A percentile compares a stretch with the other conserved stretches of the same genome.
Evolutionary conservation across 140 eudicot species (phyloP).

Genomic region (Cichorium intybus): DNA sequence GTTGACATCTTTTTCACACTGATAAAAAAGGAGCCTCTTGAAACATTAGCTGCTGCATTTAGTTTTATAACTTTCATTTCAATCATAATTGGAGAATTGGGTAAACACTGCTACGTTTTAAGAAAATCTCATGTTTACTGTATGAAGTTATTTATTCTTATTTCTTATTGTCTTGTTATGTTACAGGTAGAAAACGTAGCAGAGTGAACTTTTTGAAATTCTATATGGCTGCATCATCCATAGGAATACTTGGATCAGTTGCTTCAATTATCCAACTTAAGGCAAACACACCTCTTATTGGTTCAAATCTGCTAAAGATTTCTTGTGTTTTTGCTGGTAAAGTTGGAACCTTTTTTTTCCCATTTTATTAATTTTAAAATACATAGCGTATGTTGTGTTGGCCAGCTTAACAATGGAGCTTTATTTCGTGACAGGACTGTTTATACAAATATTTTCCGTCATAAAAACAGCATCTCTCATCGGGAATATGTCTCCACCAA

Average conservation of each 20-base stretch:
- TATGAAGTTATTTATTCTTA: background rate
- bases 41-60: slow-evolving; percentile 42
- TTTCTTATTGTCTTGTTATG: background rate
- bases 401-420: slow-evolving; percentile 1
- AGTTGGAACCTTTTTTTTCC: background rate
- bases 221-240: slow-evolving; percentile 44
- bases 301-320: slow-evolving; percentile 35
- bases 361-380: background rate
- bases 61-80: slow-evolving; percentile 42
- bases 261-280: slow-evolving; percentile 23
- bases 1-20: slow-evolving; percentile 27
- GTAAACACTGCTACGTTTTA: slow-evolving; percentile 34
- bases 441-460: slow-evolving; percentile 47
- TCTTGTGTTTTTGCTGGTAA: slow-evolving; percentile 42
- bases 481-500: slow-evolving; percentile 79
- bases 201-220: slow-evolving; percentile 42
- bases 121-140: background rate
- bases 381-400: too few species aligned
- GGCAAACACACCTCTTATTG: slow-evolving; percentile 30
- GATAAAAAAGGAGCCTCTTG: slow-evolving; percentile 31
- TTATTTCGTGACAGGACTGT: slow-evolving; percentile 44
- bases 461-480: slow-evolving; percentile 53
- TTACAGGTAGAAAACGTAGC: slow-evolving; percentile 69
- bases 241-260: slow-evolving; percentile 41
- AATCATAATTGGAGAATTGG: slow-evolving; percentile 59